Evolutionary conservation across 1,284 basidiomycete species (phyloP).

Genomic region (Spongispora temasekensis): DNA sequence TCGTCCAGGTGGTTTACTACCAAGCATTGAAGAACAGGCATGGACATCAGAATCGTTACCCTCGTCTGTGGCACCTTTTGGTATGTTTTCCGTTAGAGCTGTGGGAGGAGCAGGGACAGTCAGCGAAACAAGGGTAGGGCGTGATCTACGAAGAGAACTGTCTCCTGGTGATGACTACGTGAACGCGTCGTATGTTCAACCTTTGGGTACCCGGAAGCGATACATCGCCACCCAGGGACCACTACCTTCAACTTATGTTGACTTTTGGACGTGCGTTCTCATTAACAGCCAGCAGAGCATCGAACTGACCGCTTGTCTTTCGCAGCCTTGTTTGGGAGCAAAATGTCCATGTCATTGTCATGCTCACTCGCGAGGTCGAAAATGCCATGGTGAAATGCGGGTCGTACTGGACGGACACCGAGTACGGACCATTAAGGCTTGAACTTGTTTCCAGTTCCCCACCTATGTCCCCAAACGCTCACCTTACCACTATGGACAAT

Average conservation of each 20-base stretch:
- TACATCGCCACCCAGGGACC: slow-evolving; percentile 99
- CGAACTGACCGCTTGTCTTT: slow-evolving; percentile 11
- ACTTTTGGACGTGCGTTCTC: slow-evolving; percentile 91
- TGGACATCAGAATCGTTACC: slow-evolving; percentile 7
- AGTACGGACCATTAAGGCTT: slow-evolving; percentile 73
- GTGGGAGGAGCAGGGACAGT: neutral
- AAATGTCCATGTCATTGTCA: slow-evolving; percentile 78
- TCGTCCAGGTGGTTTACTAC: slow-evolving; percentile 13
- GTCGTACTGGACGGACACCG: slow-evolving; percentile 80
- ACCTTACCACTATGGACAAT: slow-evolving; percentile 11
- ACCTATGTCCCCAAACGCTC: slow-evolving; percentile 23
- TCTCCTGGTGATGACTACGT: slow-evolving; percentile 80
- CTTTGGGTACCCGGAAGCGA: slow-evolving; percentile 72
- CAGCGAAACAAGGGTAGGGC: neutral
- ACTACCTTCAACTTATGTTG: slow-evolving; percentile 83
- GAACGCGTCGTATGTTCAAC: slow-evolving; percentile 91
- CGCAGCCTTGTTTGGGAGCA: slow-evolving; percentile 80
- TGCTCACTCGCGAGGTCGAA: slow-evolving; percentile 93
- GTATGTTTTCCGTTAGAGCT: neutral
- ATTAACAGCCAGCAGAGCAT: neutral
- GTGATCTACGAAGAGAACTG: slow-evolving; percentile 8
- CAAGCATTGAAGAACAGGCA: slow-evolving; percentile 21
- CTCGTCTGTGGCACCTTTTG: neutral
- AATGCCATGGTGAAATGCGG: slow-evolving; percentile 90
- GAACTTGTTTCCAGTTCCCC: slow-evolving; percentile 65